Evolutionary conservation across 352 stramenopile species (phyloP).

Genomic region (Pythium aquatile): DNA sequence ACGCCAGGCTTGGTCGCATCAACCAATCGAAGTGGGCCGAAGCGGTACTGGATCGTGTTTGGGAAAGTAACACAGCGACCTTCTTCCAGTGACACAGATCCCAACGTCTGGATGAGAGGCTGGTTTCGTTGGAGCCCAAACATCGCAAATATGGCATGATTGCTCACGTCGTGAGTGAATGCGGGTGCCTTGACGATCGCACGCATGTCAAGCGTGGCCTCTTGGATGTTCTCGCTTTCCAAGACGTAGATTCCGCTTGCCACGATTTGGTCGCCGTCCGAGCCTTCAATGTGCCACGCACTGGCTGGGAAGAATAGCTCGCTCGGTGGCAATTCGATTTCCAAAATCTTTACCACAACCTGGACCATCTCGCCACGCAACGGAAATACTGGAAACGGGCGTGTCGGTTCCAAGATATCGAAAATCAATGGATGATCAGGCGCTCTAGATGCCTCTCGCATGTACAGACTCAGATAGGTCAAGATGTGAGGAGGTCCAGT

Average conservation of each 20-base stretch:
- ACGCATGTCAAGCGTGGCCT: slow-evolving; percentile 30
- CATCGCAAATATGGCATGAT: too few relatives aligned
- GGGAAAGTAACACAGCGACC: too few relatives aligned
- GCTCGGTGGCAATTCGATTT: slow-evolving; percentile 32
- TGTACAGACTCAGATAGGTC: slow-evolving; percentile 10
- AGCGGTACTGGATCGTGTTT: too few relatives aligned
- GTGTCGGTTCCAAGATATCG: too few relatives aligned
- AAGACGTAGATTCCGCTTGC: slow-evolving; percentile 39
- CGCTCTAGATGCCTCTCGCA: slow-evolving; percentile 18
- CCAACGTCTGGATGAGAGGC: too few relatives aligned
- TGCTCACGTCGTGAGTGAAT: too few relatives aligned
- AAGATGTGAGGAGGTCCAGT: neutral
- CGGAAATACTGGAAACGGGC: too few relatives aligned
- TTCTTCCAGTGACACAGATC: too few relatives aligned
- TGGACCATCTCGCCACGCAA: slow-evolving; percentile 25
- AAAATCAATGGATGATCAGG: too few relatives aligned
- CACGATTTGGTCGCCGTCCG: slow-evolving; percentile 31
- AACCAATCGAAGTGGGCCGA: too few relatives aligned
- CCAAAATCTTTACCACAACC: slow-evolving; percentile 40
- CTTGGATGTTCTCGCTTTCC: slow-evolving; percentile 32
- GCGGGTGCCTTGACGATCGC: slow-evolving; percentile 24
- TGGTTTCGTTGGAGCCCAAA: too few relatives aligned
- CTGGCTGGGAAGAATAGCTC: slow-evolving; percentile 29
- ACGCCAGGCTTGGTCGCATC: too few relatives aligned
- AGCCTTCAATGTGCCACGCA: slow-evolving; percentile 36